Percentiles rank a stretch among this genome's conserved stretches.
phyloP scores from a whole-genome alignment of 2,329 filamentous ascomycete species.

The Pseudocercospora vitis region DNA sequence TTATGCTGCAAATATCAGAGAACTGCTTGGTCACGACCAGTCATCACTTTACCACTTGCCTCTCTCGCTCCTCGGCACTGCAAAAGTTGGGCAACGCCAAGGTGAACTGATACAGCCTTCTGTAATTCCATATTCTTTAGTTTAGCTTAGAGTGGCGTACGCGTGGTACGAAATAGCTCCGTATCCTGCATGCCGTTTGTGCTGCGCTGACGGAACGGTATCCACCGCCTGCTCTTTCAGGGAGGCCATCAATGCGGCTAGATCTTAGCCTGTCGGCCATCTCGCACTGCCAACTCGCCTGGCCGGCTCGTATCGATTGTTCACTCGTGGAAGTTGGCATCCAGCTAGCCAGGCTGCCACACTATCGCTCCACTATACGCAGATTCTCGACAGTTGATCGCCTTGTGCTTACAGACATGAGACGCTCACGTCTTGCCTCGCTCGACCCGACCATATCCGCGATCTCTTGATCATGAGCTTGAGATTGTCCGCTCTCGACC shows the following conservation, averaged over 20 bases:
- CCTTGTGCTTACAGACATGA: neutral
- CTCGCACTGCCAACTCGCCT: too few species aligned
- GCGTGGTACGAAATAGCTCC: too few species aligned
- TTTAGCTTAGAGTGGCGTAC: neutral
- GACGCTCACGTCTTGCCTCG: neutral
- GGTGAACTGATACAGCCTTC: neutral
- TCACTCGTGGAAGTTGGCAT: too few species aligned
- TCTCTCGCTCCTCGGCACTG: neutral
- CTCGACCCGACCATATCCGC: neutral
- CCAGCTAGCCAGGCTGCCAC: neutral
- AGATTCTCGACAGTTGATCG: neutral
- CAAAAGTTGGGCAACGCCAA: neutral
- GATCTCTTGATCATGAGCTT: constrained; percentile 12
- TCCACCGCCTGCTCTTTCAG: too few species aligned
- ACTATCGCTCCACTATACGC: neutral
- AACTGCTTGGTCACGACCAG: constrained; percentile 19
- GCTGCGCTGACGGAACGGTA: too few species aligned
- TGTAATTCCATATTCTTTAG: neutral
- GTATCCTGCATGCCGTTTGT: too few species aligned
- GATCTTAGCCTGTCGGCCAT: too few species aligned
- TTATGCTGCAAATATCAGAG: constrained; percentile 24
- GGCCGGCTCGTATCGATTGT: too few species aligned
- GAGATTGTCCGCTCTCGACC: constrained; percentile 15
- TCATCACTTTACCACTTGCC: neutral
- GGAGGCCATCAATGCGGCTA: too few species aligned